Percentiles rank a stretch among this genome's conserved stretches.
phyloP scores from a whole-genome alignment of 345 rosid genomes.

The Barbarea vulgaris region DNA sequence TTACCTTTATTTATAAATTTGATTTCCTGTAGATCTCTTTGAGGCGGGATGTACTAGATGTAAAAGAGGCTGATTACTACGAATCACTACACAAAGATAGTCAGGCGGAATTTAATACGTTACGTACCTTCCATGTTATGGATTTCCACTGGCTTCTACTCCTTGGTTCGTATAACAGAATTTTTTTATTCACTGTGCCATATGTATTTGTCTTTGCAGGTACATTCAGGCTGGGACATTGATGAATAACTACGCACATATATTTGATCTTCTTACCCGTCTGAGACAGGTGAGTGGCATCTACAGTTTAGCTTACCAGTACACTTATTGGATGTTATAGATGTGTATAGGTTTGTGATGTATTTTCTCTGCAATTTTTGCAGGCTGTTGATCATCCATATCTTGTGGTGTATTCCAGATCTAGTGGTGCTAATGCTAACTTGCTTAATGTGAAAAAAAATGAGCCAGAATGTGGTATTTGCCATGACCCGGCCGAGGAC shows the following conservation, averaged over 20 bases:
- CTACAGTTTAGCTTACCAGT: conserved; percentile 8
- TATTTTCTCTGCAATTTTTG: conserved; percentile 38
- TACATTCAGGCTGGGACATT: conserved; percentile 82
- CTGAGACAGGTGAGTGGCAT: conserved; percentile 75
- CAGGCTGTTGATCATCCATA: conserved; percentile 99
- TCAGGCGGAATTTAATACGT: conserved; percentile 92
- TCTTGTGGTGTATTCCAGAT: conserved; percentile 78
- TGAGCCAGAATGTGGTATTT: conserved; percentile 73
- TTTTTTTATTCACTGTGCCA: conserved; percentile 5
- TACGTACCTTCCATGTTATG: conserved; percentile 27
- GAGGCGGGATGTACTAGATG: conserved; percentile 83
- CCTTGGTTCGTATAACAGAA: conserved; percentile 17
- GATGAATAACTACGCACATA: conserved; percentile 93
- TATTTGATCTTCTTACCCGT: conserved; percentile 95
- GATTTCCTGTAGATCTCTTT: conserved; percentile 58
- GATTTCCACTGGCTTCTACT: conserved; percentile 13
- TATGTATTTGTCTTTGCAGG: conserved; percentile 49
- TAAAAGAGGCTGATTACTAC: conserved; percentile 85
- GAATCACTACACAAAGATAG: conserved; percentile 83
- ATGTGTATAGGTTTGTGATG: conserved; percentile 24
- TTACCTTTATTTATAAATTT: neutral
- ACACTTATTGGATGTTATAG: neutral
- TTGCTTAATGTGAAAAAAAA: conserved; percentile 37
- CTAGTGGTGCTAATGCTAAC: conserved; percentile 50
- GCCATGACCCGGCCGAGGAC: conserved; percentile 84